A percentile compares a stretch with the other conserved stretches of the same genome.
Evolutionary conservation across 2,329 filamentous ascomycete species (phyloP).

Genomic region (Colletotrichum gloeosporioides): DNA sequence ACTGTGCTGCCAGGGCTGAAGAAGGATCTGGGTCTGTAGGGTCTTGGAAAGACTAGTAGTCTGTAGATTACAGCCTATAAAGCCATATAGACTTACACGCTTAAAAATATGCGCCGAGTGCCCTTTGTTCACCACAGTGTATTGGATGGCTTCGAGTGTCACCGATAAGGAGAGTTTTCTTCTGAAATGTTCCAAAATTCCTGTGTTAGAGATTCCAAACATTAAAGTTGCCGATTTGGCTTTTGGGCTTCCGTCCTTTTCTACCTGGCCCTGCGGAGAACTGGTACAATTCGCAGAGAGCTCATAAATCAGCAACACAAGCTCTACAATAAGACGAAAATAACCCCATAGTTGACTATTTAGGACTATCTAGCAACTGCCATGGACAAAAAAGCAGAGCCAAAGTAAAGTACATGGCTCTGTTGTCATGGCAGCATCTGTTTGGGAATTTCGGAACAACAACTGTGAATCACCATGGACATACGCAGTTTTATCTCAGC

Average conservation of each 20-base stretch:
- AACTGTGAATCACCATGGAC: neutral
- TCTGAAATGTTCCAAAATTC: no score
- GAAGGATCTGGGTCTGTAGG: slow-evolving; percentile 11
- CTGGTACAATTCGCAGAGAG: neutral
- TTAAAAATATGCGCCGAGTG: no score
- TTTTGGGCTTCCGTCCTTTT: no score
- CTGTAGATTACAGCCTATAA: no score
- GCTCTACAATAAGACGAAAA: neutral
- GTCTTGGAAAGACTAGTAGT: no score
- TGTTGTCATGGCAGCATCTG: accelerated
- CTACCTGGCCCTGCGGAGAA: no score
- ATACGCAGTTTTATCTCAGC: neutral
- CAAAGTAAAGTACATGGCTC: neutral
- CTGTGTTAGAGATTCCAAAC: no score
- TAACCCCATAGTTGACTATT: neutral
- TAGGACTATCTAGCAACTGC: neutral
- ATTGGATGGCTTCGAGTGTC: no score
- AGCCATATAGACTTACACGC: no score
- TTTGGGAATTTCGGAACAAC: neutral
- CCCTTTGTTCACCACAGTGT: no score
- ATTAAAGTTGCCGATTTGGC: no score
- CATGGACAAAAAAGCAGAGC: neutral
- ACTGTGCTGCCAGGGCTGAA: slow-evolving; percentile 9
- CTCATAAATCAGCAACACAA: neutral
- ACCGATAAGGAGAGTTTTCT: no score